Percentiles rank a stretch among this genome's conserved stretches.
Conservation (phyloP, 148 eudicot species). For the Simmondsia chinensis region DNA sequence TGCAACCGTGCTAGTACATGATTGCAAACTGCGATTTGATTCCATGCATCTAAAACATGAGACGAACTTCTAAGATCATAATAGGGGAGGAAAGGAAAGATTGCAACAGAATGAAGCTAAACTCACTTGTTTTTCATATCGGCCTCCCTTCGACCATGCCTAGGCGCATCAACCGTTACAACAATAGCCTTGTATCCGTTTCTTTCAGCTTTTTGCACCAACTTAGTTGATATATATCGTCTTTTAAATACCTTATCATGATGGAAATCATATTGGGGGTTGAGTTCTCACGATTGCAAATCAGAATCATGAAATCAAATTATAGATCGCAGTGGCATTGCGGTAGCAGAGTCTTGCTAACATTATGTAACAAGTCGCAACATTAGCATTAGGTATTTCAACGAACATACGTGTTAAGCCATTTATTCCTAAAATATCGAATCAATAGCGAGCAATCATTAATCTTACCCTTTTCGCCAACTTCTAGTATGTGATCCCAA, state of each 20-base stretch:
- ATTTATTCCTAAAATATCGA: too few relatives aligned
- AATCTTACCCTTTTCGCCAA: too few relatives aligned
- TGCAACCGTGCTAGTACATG: too few relatives aligned
- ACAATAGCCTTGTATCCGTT: slow-evolving; percentile 76
- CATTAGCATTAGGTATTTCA: too few relatives aligned
- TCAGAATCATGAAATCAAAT: background rate
- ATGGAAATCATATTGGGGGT: background rate
- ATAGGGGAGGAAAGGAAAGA: too few relatives aligned
- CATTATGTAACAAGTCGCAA: too few relatives aligned
- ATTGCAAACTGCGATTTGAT: too few relatives aligned
- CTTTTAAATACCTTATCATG: slow-evolving; percentile 50
- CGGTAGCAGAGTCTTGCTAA: background rate
- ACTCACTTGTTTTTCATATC: slow-evolving; percentile 76
- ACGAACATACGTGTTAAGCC: too few relatives aligned
- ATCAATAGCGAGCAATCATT: too few relatives aligned
- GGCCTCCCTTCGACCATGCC: slow-evolving; percentile 71
- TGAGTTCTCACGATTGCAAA: background rate
- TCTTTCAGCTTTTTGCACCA: slow-evolving; percentile 65
- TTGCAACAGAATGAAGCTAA: too few relatives aligned
- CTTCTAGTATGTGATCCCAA: too few relatives aligned
- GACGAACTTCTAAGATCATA: too few relatives aligned
- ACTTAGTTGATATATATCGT: slow-evolving; percentile 39
- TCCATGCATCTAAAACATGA: background rate
- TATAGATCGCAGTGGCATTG: background rate
- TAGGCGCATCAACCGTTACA: slow-evolving; percentile 71